Evolutionary conservation across 495 filamentous ascomycete genomes (phyloP).

Genomic region (Sporormia fimetaria): DNA sequence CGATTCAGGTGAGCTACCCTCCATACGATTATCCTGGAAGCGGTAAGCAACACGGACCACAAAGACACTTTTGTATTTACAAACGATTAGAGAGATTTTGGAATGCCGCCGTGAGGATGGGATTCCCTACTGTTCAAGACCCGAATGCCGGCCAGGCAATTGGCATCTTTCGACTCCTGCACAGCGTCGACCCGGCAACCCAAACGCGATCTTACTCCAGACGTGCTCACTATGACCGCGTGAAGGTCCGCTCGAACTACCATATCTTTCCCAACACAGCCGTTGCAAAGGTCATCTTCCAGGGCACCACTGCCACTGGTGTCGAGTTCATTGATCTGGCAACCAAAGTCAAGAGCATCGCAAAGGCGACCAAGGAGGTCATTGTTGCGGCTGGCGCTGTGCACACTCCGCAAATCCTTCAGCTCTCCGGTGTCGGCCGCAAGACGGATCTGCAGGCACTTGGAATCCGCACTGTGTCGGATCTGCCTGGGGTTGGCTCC

Average conservation of each 20-base stretch:
- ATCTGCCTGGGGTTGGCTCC: conserved; percentile 16
- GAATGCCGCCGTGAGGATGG: conserved; percentile 3
- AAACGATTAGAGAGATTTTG: conserved; percentile 9
- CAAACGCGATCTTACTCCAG: conserved; percentile 12
- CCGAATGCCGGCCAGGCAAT: conserved; percentile 6
- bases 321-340: neutral
- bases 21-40: conserved; percentile 13
- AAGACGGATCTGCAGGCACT: too few species aligned
- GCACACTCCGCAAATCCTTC: conserved; percentile 13
- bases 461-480: too few species aligned
- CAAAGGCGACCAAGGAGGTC: conserved; percentile 13
- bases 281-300: conserved; percentile 12
- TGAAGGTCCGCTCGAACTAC: conserved; percentile 13
- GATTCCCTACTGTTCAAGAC: conserved; percentile 5
- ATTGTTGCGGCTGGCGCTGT: conserved; percentile 13
- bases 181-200: conserved; percentile 5
- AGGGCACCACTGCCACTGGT: neutral
- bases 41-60: conserved; percentile 1
- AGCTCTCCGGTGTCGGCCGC: conserved; percentile 21
- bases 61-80: neutral
- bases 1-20: conserved; percentile 11
- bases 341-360: neutral
- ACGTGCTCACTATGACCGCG: conserved; percentile 15
- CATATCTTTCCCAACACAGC: conserved; percentile 10
- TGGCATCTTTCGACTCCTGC: conserved; percentile 7